Evolutionary conservation across 805 yeast genomes (phyloP).

Genomic region (Schizosaccharomyces octosporus): DNA sequence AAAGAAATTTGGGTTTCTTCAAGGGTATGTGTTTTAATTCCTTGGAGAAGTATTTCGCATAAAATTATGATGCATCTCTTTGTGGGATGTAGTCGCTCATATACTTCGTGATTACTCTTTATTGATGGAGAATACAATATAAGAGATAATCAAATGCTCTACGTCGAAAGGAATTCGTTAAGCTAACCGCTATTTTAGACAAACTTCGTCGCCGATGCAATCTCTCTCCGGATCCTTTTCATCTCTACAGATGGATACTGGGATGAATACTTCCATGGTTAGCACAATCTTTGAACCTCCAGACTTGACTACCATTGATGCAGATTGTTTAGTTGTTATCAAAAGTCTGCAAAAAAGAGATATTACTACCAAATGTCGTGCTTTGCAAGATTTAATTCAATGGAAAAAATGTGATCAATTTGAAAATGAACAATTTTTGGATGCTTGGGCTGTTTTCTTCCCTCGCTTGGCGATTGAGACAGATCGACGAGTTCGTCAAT

Average conservation of each 20-base stretch:
- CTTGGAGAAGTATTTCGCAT: no score
- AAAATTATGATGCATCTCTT: no score
- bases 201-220: not conserved
- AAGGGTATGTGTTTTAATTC: no score
- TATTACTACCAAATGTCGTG: not conserved
- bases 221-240: not conserved
- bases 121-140: no score
- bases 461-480: not conserved
- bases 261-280: not conserved
- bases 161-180: no score
- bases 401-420: not conserved
- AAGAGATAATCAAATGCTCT: no score
- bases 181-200: no score
- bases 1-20: no score
- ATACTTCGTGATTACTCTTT: no score
- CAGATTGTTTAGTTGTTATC: not conserved
- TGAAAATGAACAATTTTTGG: not conserved
- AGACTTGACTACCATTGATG: not conserved
- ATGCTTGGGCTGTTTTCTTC: not conserved
- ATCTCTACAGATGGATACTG: not conserved
- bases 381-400: not conserved
- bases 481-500: not conserved
- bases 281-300: not conserved
- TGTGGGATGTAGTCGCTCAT: no score
- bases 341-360: not conserved